Conservation (phyloP, 2,329 filamentous ascomycete species). For the Xylariaceae sp. region DNA sequence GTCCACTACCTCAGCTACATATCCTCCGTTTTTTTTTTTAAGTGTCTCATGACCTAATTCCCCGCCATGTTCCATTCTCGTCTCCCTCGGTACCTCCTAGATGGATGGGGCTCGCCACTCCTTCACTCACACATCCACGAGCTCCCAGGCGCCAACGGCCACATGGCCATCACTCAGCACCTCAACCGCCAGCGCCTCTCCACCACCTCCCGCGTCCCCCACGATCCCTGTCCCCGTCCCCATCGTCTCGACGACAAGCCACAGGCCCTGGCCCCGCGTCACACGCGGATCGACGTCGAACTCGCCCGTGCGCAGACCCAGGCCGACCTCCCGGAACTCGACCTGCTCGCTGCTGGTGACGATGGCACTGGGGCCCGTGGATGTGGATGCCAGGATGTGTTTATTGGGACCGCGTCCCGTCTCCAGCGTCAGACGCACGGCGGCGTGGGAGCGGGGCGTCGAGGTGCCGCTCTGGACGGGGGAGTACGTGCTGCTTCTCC, state of each 20-base stretch:
- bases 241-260: conserved; percentile 78
- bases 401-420: conserved; percentile 67
- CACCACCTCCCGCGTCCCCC: conserved; percentile 5
- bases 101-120: background rate
- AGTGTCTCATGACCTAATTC: too few relatives aligned
- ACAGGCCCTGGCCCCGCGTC: conserved; percentile 50
- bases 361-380: conserved; percentile 39
- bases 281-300: conserved; percentile 69
- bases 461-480: conserved; percentile 12
- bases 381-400: conserved; percentile 57
- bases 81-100: too few relatives aligned
- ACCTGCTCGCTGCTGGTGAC: conserved; percentile 34
- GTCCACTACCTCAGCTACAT: too few relatives aligned
- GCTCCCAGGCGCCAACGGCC: conserved; percentile 40
- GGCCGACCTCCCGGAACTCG: conserved; percentile 64
- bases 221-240: conserved; percentile 46
- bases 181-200: conserved; percentile 44
- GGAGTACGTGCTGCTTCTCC: conserved; percentile 5
- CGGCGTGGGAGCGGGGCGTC: conserved; percentile 23
- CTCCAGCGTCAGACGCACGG: conserved; percentile 68
- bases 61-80: too few relatives aligned
- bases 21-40: too few relatives aligned
- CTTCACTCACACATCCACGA: conserved; percentile 2
- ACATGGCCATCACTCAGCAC: conserved; percentile 46
- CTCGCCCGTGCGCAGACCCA: conserved; percentile 62